These are phyloP conservation scores for Pseudohalonectria lignicola DNA, from an alignment of 2,329 filamentous ascomycete genomes.

Conservation along the genomic window DNA sequence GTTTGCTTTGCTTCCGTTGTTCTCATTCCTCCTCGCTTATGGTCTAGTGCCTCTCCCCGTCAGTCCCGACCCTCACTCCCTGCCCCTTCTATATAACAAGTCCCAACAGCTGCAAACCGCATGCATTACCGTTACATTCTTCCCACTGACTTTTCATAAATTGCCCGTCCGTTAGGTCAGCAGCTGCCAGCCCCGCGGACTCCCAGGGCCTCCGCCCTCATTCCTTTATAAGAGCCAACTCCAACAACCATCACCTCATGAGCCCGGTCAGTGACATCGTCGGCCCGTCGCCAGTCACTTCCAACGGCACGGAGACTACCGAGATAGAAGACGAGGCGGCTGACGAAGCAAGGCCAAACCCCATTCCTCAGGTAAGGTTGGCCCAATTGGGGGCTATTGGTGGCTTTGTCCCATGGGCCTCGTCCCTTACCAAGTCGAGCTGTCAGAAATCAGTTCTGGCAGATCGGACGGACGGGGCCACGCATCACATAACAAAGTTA, in stretches of 20 bases:
- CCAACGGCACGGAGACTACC: constrained; percentile 71
- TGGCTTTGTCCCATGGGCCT: too few relatives aligned
- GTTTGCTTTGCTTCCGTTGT: neutral
- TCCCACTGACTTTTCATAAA: neutral
- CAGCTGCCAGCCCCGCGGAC: constrained; percentile 20
- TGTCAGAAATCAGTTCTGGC: too few relatives aligned
- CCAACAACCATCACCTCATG: constrained; percentile 37
- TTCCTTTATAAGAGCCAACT: constrained; percentile 35
- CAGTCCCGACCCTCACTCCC: neutral
- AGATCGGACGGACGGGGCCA: too few relatives aligned
- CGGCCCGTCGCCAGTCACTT: constrained; percentile 75
- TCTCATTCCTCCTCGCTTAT: neutral
- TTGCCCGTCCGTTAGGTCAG: constrained; percentile 21
- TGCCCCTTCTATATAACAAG: neutral
- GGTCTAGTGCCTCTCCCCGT: neutral
- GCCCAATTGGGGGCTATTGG: too few relatives aligned
- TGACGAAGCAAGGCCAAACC: neutral
- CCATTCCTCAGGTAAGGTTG: constrained; percentile 23
- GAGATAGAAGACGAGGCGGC: constrained; percentile 68
- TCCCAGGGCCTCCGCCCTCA: constrained; percentile 36
- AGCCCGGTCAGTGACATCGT: constrained; percentile 59
- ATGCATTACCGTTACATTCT: neutral
- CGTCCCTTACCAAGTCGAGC: neutral
- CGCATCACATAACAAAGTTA: too few relatives aligned
- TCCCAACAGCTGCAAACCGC: neutral